phyloP scores from a whole-genome alignment of 1,139 yeast genomes.

The Scheffersomyces parashehatae region DNA sequence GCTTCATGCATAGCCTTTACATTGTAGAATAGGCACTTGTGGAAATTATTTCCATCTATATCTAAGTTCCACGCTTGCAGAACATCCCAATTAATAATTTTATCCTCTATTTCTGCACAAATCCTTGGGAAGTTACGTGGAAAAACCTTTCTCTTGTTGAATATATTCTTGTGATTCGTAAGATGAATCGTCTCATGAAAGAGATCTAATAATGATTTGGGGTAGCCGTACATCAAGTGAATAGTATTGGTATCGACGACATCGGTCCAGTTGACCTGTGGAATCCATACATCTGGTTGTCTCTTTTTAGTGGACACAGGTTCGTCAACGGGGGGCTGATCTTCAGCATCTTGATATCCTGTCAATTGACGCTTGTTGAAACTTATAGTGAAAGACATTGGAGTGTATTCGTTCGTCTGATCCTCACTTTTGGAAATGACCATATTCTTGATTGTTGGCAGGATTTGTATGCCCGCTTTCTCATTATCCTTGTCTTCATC shows the following conservation, averaged over 20 bases:
- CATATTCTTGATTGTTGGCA: slow-evolving; percentile 19
- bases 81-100: slow-evolving; percentile 45
- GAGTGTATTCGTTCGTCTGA: slow-evolving; percentile 12
- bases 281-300: background rate
- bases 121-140: slow-evolving; percentile 58
- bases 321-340: slow-evolving; percentile 1
- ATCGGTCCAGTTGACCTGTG: slow-evolving; percentile 4
- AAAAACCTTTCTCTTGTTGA: slow-evolving; percentile 40
- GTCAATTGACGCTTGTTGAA: slow-evolving; percentile 18
- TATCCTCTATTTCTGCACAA: slow-evolving; percentile 56
- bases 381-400: slow-evolving; percentile 26
- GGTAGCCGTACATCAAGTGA: slow-evolving; percentile 51
- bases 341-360: slow-evolving; percentile 8
- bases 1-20: slow-evolving; percentile 44
- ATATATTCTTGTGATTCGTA: slow-evolving; percentile 55
- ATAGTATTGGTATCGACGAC: slow-evolving; percentile 18
- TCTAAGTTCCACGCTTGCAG: slow-evolving; percentile 42
- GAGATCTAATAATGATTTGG: slow-evolving; percentile 43
- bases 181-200: slow-evolving; percentile 47
- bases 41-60: slow-evolving; percentile 24
- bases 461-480: slow-evolving; percentile 11
- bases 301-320: background rate
- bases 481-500: slow-evolving; percentile 7
- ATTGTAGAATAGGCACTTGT: slow-evolving; percentile 39
- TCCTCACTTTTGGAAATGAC: slow-evolving; percentile 9